Percentiles rank a stretch among this genome's conserved stretches.
Evolutionary conservation across 768 basidiomycete genomes (phyloP).

Genomic region (Strobilomyces echinocephalus): DNA sequence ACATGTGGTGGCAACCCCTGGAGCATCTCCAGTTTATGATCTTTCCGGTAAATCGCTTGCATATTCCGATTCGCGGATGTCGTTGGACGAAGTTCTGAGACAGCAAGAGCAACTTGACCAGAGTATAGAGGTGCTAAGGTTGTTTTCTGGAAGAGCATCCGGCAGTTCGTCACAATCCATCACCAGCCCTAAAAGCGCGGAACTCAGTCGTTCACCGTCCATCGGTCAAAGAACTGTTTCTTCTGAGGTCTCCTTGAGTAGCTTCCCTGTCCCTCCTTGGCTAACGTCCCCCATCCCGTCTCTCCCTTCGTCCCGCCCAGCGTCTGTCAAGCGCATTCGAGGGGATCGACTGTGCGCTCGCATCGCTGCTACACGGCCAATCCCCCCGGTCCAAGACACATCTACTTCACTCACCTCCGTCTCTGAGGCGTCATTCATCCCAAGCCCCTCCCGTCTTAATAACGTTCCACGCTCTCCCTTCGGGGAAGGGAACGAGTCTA

Average conservation of each 20-base stretch:
- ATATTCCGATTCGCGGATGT: conserved; percentile 25
- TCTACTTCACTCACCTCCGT: conserved; percentile 21
- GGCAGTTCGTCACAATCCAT: conserved; percentile 32
- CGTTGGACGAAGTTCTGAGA: conserved; percentile 50
- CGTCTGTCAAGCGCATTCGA: conserved; percentile 17
- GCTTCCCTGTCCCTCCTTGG: conserved; percentile 62
- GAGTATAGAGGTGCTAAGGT: conserved; percentile 54
- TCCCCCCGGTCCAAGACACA: not conserved
- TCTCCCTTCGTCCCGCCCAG: conserved; percentile 12
- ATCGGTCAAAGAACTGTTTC: conserved; percentile 23
- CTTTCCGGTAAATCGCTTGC: conserved; percentile 24
- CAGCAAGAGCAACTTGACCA: conserved; percentile 62
- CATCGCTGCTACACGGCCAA: conserved; percentile 8
- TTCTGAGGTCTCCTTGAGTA: conserved; percentile 64
- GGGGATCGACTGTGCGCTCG: conserved; percentile 21
- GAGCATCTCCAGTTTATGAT: conserved; percentile 44
- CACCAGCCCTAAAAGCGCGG: conserved; percentile 1
- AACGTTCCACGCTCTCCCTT: conserved; percentile 18
- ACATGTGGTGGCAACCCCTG: not conserved
- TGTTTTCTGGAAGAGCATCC: conserved; percentile 34
- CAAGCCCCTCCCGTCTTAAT: conserved; percentile 11
- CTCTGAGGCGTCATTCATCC: conserved; percentile 21
- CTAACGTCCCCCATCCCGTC: conserved; percentile 15
- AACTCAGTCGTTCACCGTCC: conserved; percentile 23
- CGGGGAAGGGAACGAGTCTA: conserved; percentile 9